Evolutionary conservation across 768 basidiomycete species (phyloP).

Genomic region (Megacollybia marginata): DNA sequence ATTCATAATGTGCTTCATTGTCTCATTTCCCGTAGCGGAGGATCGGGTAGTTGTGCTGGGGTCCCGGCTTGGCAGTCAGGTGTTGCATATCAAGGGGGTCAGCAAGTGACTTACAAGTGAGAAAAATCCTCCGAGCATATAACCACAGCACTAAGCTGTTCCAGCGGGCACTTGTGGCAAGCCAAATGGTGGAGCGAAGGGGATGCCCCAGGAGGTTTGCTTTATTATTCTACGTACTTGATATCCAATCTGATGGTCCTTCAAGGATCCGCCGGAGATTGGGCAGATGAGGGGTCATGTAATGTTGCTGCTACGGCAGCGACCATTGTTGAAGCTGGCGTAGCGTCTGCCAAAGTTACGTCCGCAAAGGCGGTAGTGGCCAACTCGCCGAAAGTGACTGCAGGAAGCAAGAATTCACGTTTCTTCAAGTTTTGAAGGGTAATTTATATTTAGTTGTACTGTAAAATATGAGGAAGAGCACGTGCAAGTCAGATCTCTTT

Average conservation of each 20-base stretch:
- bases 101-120: conserved; percentile 34
- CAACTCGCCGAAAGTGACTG: no score
- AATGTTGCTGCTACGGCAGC: not conserved
- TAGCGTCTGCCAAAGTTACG: no score
- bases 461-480: no score
- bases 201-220: conserved; percentile 25
- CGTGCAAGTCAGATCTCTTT: no score
- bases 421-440: no score
- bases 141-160: not conserved
- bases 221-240: not conserved
- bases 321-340: no score
- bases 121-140: not conserved
- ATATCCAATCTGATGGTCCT: not conserved
- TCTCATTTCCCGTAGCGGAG: not conserved
- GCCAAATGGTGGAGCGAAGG: conserved; percentile 40
- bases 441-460: no score
- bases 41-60: conserved; percentile 29
- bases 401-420: no score
- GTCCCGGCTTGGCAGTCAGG: conserved; percentile 32
- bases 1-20: not conserved
- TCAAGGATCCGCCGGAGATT: conserved; percentile 23
- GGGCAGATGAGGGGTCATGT: conserved; percentile 27
- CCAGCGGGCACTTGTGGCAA: conserved; percentile 42
- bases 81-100: conserved; percentile 36
- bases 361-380: no score